Evolutionary conservation across 78 protist genomes (phyloP).

Genomic region (Diacronema lutheri): DNA sequence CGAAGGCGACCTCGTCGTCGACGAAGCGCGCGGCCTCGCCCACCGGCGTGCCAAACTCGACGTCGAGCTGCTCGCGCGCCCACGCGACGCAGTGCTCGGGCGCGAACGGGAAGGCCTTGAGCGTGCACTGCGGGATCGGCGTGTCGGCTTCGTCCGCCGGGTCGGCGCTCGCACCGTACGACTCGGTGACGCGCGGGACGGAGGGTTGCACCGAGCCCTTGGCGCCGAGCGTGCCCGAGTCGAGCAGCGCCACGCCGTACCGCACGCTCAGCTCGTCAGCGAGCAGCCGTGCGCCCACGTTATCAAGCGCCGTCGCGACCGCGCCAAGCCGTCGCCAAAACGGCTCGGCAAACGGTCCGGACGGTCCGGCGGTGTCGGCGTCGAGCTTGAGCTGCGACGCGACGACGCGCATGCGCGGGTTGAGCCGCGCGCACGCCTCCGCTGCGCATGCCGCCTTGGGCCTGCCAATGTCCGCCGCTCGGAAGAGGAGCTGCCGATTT

Average conservation of each 20-base stretch:
- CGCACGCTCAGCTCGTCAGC: slow-evolving; percentile 88
- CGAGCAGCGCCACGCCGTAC: slow-evolving; percentile 88
- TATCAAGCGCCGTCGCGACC: slow-evolving; percentile 93
- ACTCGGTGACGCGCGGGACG: slow-evolving; percentile 93
- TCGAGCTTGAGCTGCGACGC: neutral
- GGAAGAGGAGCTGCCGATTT: slow-evolving; percentile 95
- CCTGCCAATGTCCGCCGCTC: slow-evolving; percentile 67
- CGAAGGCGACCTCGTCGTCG: neutral
- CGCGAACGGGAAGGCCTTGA: slow-evolving; percentile 94
- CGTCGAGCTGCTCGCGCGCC: slow-evolving; percentile 84
- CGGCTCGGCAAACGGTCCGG: slow-evolving; percentile 6
- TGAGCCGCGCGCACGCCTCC: neutral
- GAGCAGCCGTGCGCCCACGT: slow-evolving; percentile 90
- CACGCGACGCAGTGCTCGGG: slow-evolving; percentile 91
- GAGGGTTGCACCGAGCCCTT: slow-evolving; percentile 79
- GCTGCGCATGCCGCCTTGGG: neutral
- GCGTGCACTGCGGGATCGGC: slow-evolving; percentile 95
- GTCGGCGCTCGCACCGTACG: slow-evolving; percentile 86
- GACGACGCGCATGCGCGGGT: neutral
- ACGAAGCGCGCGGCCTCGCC: neutral
- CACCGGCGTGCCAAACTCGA: neutral
- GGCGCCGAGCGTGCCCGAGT: slow-evolving; percentile 97
- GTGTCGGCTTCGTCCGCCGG: slow-evolving; percentile 92
- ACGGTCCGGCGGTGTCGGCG: neutral
- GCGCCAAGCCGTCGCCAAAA: slow-evolving; percentile 46